Conservation (phyloP, 140 eudicot species). For the Oenanthe javanica region DNA sequence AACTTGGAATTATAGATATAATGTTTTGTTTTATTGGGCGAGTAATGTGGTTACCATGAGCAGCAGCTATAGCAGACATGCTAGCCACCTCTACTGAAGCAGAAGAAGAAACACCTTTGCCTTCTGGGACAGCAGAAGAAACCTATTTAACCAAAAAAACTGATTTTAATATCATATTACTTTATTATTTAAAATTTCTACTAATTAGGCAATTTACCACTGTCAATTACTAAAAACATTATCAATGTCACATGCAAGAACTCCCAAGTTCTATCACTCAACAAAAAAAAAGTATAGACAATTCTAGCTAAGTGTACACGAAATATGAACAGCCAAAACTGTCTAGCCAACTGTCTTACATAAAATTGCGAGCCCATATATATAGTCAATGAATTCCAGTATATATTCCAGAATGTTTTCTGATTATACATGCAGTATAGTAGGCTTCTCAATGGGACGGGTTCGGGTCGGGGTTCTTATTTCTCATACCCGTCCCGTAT, state of each 20-base stretch:
- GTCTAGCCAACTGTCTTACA: neutral
- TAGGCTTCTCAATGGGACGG: no score
- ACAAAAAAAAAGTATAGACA: neutral
- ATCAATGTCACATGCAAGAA: neutral
- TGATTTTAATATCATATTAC: neutral
- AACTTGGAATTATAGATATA: neutral
- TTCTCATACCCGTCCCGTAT: no score
- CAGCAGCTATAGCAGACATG: conserved; percentile 96
- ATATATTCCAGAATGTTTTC: neutral
- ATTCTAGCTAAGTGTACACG: neutral
- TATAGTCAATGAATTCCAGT: neutral
- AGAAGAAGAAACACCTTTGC: conserved; percentile 98
- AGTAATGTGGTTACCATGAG: conserved; percentile 50
- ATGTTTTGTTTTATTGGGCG: no score
- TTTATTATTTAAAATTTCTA: neutral
- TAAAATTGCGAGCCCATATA: neutral
- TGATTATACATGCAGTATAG: neutral
- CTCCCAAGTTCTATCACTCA: neutral
- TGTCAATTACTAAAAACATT: no score
- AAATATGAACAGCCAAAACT: neutral
- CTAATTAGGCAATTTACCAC: neutral
- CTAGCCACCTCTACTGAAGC: conserved; percentile 96
- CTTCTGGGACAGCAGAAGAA: conserved; percentile 97
- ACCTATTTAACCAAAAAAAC: conserved; percentile 35
- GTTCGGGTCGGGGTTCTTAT: no score